Base-by-base conservation (phyloP, 2,329 filamentous ascomycete species). In the Fusarium sp. region DNA sequence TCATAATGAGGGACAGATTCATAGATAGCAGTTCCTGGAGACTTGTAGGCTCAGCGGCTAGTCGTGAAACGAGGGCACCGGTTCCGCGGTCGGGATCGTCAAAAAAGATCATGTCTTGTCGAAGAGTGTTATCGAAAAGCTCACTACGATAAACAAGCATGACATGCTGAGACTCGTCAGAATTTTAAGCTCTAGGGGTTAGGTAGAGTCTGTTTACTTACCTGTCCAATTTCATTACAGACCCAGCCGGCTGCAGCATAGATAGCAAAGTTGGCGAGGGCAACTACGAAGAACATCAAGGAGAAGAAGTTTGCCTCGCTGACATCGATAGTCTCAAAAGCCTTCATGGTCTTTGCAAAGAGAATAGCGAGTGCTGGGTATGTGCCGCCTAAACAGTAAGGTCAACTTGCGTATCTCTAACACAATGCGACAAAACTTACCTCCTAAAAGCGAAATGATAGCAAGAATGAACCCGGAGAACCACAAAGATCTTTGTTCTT, bases 211-310 rank as follows among this genome's bases (percentile, higher is more conserved):
- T 2, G 9, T 10, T 21, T 3, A 63, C 67, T 50, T 59, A 77
- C 77, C 67, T 81, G 79, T 1, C 75, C 77, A 14, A 80, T 70
- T 7, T 73, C 56, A 38, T 81, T 82, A 54, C 75, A 73, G 7
- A 76, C 44, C 75, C 76, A 80, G 3, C 81, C 80, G 23, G 75
- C 64, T 2, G 73, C 59, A 28, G 75, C 76, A 50, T 86, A 87
- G 4, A 78, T 74, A 1, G 85, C 53, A 2, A 83, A 73, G 30
- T 83, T 81, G 4, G 75, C 82, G 11, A 83, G 72, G 2, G 85
- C 85, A 17, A 86, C 75, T 2, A 86, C 75, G 48, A 86, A 85
- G 70, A 87, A 87, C 84, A 88, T 87, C 47, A 85, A 78, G 0
- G 83, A 77, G 73, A 81, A 86, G 66, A 87, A 86, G 73, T 88